Base-by-base conservation (phyloP, 768 basidiomycete genomes). In the Scleroderma citrinum region DNA sequence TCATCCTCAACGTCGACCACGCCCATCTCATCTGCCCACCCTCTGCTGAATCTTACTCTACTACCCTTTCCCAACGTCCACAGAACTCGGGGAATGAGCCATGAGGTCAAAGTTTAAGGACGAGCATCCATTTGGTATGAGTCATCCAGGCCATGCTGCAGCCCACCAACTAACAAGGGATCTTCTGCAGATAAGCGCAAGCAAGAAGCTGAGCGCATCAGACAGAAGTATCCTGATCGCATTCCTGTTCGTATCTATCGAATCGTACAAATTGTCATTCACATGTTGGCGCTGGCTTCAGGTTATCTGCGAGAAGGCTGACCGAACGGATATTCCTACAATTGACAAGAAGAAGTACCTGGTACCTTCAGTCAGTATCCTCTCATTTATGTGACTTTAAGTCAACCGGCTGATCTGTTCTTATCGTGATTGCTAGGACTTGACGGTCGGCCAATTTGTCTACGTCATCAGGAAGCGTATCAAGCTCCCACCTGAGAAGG, bases 331-430 rank as follows among this genome's bases (percentile, higher is more conserved):
- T 73, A 98, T 99, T 68, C 91, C 94, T 1, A 94, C 93, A 24
- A 97, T 99, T 66, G 96, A 99, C 79, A 99, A 99, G 89, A 98
- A 99, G 93, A 99, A 99, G 77, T 99, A 99, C 60, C 78, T 99
- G 46, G 96, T 99, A 10, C 96, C 96, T 38, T 94, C 93, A 48
- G 95, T 95, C 62, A 61, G 87, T 68, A 37, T 43, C 19, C 37
- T 21, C 38, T 43, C 43, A 1, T 32, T 38, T 23, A 36, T n/a
- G 29, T 40, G 24, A 57, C 62, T 68, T n/a, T n/a, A n/a, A n/a
- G n/a, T n/a, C n/a, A 56, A 49, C 52, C 40, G 46, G 49, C 59
- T 67, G 61, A 66, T 68, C 53, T 17, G 24, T 30, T 26, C 50
- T 30, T 47, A 21, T 44, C 39, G 30, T 46, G 26, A 47, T 32